Base-by-base conservation (phyloP, 1,139 yeast species). In the Magnusiomyces fungicola region DNA sequence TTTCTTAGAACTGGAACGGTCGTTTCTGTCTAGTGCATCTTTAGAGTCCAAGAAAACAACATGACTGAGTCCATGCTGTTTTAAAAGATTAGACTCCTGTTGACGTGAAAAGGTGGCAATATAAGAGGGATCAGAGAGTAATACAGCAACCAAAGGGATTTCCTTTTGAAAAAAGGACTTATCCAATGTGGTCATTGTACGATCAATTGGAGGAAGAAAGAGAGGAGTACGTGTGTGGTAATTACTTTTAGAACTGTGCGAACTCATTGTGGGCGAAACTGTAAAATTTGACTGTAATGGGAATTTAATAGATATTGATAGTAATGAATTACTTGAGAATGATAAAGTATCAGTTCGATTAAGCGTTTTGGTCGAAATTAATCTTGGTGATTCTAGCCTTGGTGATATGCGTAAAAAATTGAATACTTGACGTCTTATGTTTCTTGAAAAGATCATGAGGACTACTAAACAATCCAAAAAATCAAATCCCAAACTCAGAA, bases 101-200 rank as follows among this genome's bases (percentile, higher is more conserved):
- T 65, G 58, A 56, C 79, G 80, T 22, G 78, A 76, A 48, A 73
- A 63, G 3, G 48, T 49, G 32, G 69, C 63, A 30, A 75, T 62
- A 61, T 80, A 80, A 5, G 76, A 73, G 0, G 94, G 88, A 51
- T 88, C 80, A 1, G 82, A 79, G 59, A 90, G 80, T 47, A 73
- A 67, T 1, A 90, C 88, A 16, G 80, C 83, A 55, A 84, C 76
- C 22, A 88, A 69, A 0, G 80, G 76, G 4, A 84, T 69, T 12
- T 72, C 69, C 29, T 72, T 73, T 9, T 69, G 62, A 68, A 89
- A 90, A 58, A 79, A 77, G 0, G 75, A 65, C 43, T 83, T 75
- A 64, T 89, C 92, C 44, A 90, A 72, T 22, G 63, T 72, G 42
- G 62, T 75, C 90, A 87, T 82, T 4, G 76, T 70, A 46, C 87